Base-by-base conservation (phyloP, 805 yeast genomes). In the Saccharomyces paradoxus region DNA sequence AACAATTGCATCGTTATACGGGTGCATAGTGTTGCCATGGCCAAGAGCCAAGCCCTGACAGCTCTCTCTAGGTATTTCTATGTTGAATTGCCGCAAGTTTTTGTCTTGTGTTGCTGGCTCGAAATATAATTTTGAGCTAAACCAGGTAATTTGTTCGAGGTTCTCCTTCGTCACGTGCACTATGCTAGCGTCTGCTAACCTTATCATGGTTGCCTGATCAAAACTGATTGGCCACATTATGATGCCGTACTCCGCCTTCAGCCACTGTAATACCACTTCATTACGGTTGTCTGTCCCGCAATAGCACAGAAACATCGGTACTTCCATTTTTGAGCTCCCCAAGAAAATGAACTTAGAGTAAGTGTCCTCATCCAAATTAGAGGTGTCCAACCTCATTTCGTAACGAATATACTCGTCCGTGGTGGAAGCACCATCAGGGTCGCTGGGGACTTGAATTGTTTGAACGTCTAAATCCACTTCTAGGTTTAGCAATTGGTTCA, bases 31-130 rank as follows among this genome's bases (percentile, higher is more conserved):
- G 0, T 50, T 37, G 1, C 48, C 51, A 37, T n/a, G 4, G 44
- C 44, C 44, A 10, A 37, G 44, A 2, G 58, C 49, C 27, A 72
- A 58, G 12, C 56, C 52, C 5, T 56, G 50, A 9, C 71, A 57
- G 51, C 69, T 70, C 12, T 46, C 55, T 47, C 63, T 63, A 3
- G 56, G 55, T 12, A 72, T 49, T 10, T 68, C 73, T 14, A 73
- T 41, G 1, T 60, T 60, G 12, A 71, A 57, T 13, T 52, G 54
- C 10, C 55, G 60, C 37, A 71, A 48, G 21, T 66, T 60, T 29
- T 58, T 58, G 24, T 55, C 51, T 6, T 55, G 55, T 2, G 72
- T 67, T 5, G 46, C 51, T 5, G 64, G 57, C 6, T 59, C 63
- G 51, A 65, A 69, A 8, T 56, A 44, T 6, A 71, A 50, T 44